Conservation (phyloP, 2,329 filamentous ascomycete species). For the Neonectria ditissima region DNA sequence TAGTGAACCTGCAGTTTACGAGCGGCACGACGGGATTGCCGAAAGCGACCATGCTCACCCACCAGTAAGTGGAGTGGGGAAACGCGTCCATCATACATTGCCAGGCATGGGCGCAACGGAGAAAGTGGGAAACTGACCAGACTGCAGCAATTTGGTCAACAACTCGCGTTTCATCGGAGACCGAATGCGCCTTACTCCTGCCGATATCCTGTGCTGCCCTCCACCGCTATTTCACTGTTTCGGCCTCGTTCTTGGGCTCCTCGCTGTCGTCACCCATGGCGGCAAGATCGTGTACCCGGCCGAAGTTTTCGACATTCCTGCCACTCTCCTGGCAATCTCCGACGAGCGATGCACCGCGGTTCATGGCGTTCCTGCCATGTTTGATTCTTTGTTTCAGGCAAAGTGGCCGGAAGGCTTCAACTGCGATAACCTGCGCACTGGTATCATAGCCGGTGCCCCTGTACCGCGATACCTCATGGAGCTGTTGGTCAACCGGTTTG, state of each 20-base stretch:
- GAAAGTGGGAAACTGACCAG: slow-evolving; percentile 20
- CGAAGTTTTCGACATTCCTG: slow-evolving; percentile 77
- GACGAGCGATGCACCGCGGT: slow-evolving; percentile 78
- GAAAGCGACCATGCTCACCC: slow-evolving; percentile 81
- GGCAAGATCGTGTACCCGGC: slow-evolving; percentile 81
- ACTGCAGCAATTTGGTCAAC: slow-evolving; percentile 68
- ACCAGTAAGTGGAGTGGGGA: slow-evolving; percentile 63
- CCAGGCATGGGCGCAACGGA: background rate
- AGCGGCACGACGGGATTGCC: slow-evolving; percentile 79
- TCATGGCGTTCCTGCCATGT: slow-evolving; percentile 88
- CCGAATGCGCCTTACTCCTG: slow-evolving; percentile 75
- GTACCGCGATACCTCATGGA: slow-evolving; percentile 82
- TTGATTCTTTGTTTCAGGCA: slow-evolving; percentile 72
- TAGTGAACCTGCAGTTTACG: slow-evolving; percentile 81
- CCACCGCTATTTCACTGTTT: slow-evolving; percentile 90
- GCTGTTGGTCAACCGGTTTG: slow-evolving; percentile 75
- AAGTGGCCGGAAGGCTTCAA: slow-evolving; percentile 55
- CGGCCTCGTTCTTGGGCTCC: slow-evolving; percentile 80
- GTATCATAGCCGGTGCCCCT: slow-evolving; percentile 82
- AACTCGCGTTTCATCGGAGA: slow-evolving; percentile 79
- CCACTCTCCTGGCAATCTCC: slow-evolving; percentile 74
- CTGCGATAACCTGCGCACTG: slow-evolving; percentile 72
- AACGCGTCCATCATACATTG: background rate
- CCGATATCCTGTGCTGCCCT: slow-evolving; percentile 81
- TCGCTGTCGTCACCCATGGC: slow-evolving; percentile 79